Evolutionary conservation across 2,329 filamentous ascomycete genomes (phyloP).

Genomic region (Pseudogymnoascus sp.): DNA sequence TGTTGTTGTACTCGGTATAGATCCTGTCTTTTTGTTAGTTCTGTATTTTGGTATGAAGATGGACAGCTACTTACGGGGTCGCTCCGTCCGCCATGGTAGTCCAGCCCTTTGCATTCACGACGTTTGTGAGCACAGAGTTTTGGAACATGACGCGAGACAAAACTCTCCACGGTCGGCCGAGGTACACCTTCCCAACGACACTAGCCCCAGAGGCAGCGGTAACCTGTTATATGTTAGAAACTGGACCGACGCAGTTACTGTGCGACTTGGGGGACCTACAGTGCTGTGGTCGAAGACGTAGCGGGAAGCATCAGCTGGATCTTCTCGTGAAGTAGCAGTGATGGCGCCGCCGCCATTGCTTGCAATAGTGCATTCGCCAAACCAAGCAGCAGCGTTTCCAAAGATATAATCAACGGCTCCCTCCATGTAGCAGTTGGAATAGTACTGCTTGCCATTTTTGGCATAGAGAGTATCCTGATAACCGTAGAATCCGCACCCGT

Average conservation of each 20-base stretch:
- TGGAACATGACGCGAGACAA: constrained; percentile 45
- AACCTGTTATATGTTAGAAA: background rate
- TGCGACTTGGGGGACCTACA: constrained; percentile 32
- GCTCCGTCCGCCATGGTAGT: constrained; percentile 18
- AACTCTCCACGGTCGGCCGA: constrained; percentile 45
- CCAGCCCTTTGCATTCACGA: constrained; percentile 47
- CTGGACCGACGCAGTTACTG: constrained; percentile 29
- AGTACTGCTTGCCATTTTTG: constrained; percentile 46
- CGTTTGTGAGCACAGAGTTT: constrained; percentile 37
- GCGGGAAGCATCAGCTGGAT: constrained; percentile 33
- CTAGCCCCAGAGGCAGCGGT: constrained; percentile 11
- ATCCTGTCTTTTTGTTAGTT: constrained; percentile 3
- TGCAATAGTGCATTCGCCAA: constrained; percentile 34
- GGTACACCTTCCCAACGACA: constrained; percentile 36
- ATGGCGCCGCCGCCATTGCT: constrained; percentile 35
- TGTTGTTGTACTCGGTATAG: constrained; percentile 15
- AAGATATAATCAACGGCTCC: constrained; percentile 54
- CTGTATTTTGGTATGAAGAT: no score
- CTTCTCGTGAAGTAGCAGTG: constrained; percentile 37
- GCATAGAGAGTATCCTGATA: constrained; percentile 48
- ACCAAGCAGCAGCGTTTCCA: constrained; percentile 47
- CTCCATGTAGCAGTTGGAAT: constrained; percentile 48
- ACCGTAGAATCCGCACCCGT: constrained; percentile 45
- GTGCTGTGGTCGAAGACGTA: constrained; percentile 48
- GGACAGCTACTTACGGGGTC: constrained; percentile 14